Percentiles rank a stretch among this genome's conserved stretches.
Evolutionary conservation across 1,284 basidiomycete species (phyloP).

Genomic region (Lentinula novae-zelandiae): DNA sequence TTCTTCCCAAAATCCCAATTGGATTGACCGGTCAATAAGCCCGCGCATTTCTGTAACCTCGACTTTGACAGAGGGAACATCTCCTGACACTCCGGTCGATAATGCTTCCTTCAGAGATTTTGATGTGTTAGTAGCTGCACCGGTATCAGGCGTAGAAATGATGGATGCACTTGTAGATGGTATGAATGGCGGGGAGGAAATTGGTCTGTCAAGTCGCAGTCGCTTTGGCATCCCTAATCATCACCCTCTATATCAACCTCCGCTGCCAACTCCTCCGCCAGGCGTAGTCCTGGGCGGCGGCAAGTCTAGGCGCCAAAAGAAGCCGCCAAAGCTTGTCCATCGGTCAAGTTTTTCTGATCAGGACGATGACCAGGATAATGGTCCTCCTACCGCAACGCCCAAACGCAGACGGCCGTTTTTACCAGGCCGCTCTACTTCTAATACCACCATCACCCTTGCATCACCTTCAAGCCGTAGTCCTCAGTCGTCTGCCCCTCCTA

Average conservation of each 20-base stretch:
- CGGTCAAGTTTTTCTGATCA: slow-evolving; percentile 43
- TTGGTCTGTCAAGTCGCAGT: slow-evolving; percentile 42
- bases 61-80: slow-evolving; percentile 55
- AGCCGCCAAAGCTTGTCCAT: slow-evolving; percentile 24
- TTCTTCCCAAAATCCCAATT: slow-evolving; percentile 37
- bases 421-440: background rate
- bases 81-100: slow-evolving; percentile 66
- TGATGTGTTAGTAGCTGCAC: slow-evolving; percentile 71
- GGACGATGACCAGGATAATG: slow-evolving; percentile 39
- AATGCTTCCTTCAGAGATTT: slow-evolving; percentile 45
- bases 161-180: slow-evolving; percentile 85
- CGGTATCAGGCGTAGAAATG: slow-evolving; percentile 71
- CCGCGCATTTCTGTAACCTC: slow-evolving; percentile 66
- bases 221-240: slow-evolving; percentile 49
- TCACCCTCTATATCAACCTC: slow-evolving; percentile 75
- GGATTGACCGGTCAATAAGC: slow-evolving; percentile 30
- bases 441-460: slow-evolving; percentile 14
- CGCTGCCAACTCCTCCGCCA: slow-evolving; percentile 75
- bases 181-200: slow-evolving; percentile 71
- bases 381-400: slow-evolving; percentile 28
- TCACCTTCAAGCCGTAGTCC: slow-evolving; percentile 7
- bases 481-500: slow-evolving; percentile 6
- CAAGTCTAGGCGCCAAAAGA: slow-evolving; percentile 41
- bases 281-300: slow-evolving; percentile 69
- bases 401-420: slow-evolving; percentile 30